Conservation (phyloP, 1,139 yeast species). For the Geotrichum aggregatum region DNA sequence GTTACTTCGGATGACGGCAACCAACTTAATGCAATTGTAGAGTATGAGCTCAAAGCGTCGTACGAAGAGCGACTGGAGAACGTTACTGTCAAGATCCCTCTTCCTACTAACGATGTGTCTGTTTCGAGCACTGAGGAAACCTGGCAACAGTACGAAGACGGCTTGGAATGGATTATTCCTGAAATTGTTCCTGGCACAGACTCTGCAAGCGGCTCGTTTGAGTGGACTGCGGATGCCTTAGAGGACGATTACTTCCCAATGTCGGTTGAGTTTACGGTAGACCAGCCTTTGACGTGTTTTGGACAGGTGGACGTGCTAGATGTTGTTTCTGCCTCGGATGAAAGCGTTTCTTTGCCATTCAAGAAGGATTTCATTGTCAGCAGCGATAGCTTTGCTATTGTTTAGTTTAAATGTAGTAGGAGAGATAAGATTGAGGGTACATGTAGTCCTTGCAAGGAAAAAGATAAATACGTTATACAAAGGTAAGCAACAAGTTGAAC, state of each 20-base stretch:
- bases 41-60: slow-evolving; percentile 63
- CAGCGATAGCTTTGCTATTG: slow-evolving; percentile 64
- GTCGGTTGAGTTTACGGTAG: slow-evolving; percentile 50
- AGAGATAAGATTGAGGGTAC: too few species aligned
- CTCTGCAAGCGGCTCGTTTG: slow-evolving; percentile 66
- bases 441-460: too few species aligned
- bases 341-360: slow-evolving; percentile 58
- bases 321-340: slow-evolving; percentile 41
- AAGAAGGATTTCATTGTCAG: slow-evolving; percentile 59
- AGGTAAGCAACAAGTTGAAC: too few species aligned
- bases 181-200: slow-evolving; percentile 40
- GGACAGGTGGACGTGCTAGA: slow-evolving; percentile 48
- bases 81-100: slow-evolving; percentile 63
- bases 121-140: slow-evolving; percentile 32
- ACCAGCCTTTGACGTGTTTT: slow-evolving; percentile 28
- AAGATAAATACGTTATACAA: too few species aligned
- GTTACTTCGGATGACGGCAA: slow-evolving; percentile 50
- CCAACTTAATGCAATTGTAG: slow-evolving; percentile 72
- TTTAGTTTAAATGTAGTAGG: slow-evolving; percentile 23
- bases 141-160: slow-evolving; percentile 41
- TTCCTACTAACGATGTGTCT: slow-evolving; percentile 50
- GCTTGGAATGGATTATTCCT: slow-evolving; percentile 42
- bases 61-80: slow-evolving; percentile 52
- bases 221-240: slow-evolving; percentile 65
- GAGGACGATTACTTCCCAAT: slow-evolving; percentile 92